These are phyloP conservation scores for Cladosporium oxysporum DNA, from an alignment of 2,329 filamentous ascomycete species.

Conservation along the genomic window DNA sequence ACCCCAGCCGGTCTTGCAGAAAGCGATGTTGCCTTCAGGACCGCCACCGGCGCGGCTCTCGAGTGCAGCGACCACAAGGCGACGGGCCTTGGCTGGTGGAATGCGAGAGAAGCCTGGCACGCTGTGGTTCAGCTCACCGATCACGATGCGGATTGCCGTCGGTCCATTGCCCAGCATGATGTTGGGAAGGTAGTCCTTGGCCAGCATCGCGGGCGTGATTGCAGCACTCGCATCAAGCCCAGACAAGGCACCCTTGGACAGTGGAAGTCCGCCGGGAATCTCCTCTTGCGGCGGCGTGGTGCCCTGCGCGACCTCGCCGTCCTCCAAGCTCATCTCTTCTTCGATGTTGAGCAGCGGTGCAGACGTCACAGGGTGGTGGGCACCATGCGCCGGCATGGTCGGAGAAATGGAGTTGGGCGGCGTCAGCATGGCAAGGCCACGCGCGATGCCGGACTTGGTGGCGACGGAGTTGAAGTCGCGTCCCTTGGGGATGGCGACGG, in stretches of 20 bases:
- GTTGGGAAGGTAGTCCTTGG: constrained; percentile 85
- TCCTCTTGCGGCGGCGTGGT: constrained; percentile 23
- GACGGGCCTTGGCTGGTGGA: constrained; percentile 82
- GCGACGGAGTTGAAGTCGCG: constrained; percentile 26
- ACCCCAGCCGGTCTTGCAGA: constrained; percentile 97
- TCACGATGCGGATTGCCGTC: constrained; percentile 90
- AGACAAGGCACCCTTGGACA: constrained; percentile 55
- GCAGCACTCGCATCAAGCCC: constrained; percentile 71
- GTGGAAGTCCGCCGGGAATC: constrained; percentile 37
- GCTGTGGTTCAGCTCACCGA: constrained; percentile 88
- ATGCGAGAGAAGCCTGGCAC: constrained; percentile 92
- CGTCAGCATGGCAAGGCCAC: constrained; percentile 67
- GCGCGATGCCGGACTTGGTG: constrained; percentile 32
- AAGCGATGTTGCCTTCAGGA: constrained; percentile 71
- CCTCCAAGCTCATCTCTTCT: constrained; percentile 78
- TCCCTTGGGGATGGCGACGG: constrained; percentile 32
- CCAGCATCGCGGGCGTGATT: constrained; percentile 83
- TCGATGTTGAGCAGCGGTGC: constrained; percentile 61
- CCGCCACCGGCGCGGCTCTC: constrained; percentile 71
- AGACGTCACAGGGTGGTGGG: constrained; percentile 58
- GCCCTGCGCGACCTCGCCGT: constrained; percentile 57
- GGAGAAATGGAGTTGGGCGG: constrained; percentile 96
- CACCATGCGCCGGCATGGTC: constrained; percentile 76
- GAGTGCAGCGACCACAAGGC: constrained; percentile 87
- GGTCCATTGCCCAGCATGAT: constrained; percentile 89